phyloP scores from a whole-genome alignment of 441 rosid genomes.

The Corymbia citriodora region DNA sequence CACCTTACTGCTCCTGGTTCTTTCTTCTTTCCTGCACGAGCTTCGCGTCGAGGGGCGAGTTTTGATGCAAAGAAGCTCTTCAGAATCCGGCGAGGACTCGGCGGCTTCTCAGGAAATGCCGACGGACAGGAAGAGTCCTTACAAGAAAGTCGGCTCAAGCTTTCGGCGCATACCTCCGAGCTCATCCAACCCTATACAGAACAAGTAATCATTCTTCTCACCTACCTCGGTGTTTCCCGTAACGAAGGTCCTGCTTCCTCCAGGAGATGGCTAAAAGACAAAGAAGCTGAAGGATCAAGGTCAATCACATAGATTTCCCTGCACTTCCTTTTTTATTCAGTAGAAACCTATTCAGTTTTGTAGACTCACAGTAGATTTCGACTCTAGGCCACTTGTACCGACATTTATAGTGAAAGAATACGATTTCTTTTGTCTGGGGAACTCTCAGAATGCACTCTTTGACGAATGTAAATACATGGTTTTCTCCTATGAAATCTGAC shows the following conservation, averaged over 20 bases:
- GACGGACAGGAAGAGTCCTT: constrained; percentile 23
- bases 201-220: constrained; percentile 43
- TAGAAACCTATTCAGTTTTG: neutral
- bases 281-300: neutral
- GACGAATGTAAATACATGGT: neutral
- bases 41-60: constrained; percentile 39
- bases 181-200: constrained; percentile 61
- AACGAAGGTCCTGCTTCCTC: neutral
- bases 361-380: neutral
- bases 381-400: neutral
- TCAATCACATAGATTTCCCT: neutral
- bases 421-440: neutral
- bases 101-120: constrained; percentile 25
- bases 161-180: constrained; percentile 62
- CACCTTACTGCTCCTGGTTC: constrained; percentile 32
- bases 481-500: neutral
- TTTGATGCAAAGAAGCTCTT: constrained; percentile 1
- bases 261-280: neutral
- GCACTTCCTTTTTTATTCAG: neutral
- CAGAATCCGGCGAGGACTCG: constrained; percentile 3
- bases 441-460: neutral
- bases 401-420: neutral
- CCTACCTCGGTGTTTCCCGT: neutral
- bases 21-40: constrained; percentile 28
- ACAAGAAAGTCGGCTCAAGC: constrained; percentile 43